Conservation (phyloP, 1,139 yeast species). For the Komagataea norvegica region DNA sequence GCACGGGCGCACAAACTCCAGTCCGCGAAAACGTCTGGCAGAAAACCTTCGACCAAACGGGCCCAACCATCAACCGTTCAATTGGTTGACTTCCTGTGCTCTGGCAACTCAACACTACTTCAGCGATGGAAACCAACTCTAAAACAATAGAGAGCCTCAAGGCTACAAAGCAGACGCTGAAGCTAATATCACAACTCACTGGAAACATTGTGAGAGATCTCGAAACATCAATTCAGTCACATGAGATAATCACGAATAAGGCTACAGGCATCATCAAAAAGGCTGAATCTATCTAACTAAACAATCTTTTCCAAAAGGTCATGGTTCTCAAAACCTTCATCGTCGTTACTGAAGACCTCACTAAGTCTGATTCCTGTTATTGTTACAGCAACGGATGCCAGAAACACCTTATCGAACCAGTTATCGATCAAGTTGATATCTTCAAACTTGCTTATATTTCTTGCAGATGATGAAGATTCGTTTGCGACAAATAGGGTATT, state of each 20-base stretch:
- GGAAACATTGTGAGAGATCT: constrained; percentile 12
- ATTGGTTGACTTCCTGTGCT: too few relatives aligned
- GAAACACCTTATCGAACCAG: constrained; percentile 78
- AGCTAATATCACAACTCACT: constrained; percentile 12
- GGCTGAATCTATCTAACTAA: constrained; percentile 8
- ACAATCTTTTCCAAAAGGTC: constrained; percentile 21
- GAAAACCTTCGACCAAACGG: too few relatives aligned
- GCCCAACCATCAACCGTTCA: too few relatives aligned
- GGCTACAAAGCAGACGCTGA: constrained; percentile 14
- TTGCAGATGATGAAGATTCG: not conserved
- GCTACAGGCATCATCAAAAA: not conserved
- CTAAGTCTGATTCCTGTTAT: constrained; percentile 37
- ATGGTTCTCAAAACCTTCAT: constrained; percentile 23
- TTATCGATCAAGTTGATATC: constrained; percentile 49
- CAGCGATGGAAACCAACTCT: not conserved
- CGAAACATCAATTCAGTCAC: constrained; percentile 10
- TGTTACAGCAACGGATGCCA: constrained; percentile 50
- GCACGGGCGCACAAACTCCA: not conserved
- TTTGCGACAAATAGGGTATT: constrained; percentile 26
- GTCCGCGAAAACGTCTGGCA: constrained; percentile 1
- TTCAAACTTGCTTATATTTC: constrained; percentile 30
- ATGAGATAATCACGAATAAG: not conserved
- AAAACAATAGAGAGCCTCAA: constrained; percentile 9
- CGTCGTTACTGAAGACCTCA: constrained; percentile 16
- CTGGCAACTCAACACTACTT: too few relatives aligned